Base-by-base conservation (phyloP, 2,329 filamentous ascomycete species). In the Aspergillus versicolor region DNA sequence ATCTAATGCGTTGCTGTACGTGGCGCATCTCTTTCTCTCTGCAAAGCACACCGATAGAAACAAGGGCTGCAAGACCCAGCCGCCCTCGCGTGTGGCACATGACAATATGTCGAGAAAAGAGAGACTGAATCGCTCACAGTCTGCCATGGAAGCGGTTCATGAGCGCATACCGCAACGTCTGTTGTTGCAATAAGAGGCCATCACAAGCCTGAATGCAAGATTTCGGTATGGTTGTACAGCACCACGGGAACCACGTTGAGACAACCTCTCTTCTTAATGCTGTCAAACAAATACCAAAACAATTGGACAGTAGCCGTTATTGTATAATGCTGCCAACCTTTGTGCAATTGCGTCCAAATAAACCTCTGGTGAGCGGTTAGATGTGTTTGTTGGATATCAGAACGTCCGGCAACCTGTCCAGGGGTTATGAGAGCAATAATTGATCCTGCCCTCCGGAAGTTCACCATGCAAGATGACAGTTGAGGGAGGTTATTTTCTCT, bases 391-490 rank as follows among this genome's bases (percentile, higher is more conserved):
- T 41, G 43, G 43, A 43, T 6, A 45, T 8, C 12, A 38, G 48
- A n/a, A 37, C n/a, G 44, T 19, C 34, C 48, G 43, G 37, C 43
- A 41, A 27, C 32, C 6, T 37, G 19, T 37, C 6, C 22, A 22
- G 24, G 34, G 22, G 22, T 9, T 11, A 21, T 17, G 19, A 17
- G 19, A 32, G 41, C 42, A 37, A 38, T 45, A 27, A 34, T 37
- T 38, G 41, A 24, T 6, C 34, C 55, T 58, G 40, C 24, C 4
- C 22, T 40, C 32, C 30, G 30, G 34, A 27, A 17, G 24, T 46
- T 47, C 42, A 38, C 51, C 42, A 59, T 60, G 57, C 30, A 37
- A 54, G 46, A 51, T 59, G 41, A 45, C 44, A 41, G 45, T 46
- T 15, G 9, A 54, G 42, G 24, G 9, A 54, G 42, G 24, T 21